Evolutionary conservation across 2,329 filamentous ascomycete species (phyloP).

Genomic region (Xylariaceae sp.): DNA sequence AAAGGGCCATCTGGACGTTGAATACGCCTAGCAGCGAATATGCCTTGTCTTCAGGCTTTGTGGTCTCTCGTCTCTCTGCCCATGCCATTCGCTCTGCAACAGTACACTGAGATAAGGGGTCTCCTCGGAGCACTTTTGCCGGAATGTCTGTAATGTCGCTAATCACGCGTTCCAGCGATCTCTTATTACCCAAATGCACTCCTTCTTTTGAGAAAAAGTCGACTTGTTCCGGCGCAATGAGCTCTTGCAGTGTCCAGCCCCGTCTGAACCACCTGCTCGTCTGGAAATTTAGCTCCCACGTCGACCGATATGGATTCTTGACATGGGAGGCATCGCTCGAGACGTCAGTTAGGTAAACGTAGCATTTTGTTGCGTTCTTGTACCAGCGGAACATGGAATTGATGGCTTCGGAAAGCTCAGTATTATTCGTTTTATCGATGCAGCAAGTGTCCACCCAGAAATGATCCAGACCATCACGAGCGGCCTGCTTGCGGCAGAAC

Average conservation of each 20-base stretch:
- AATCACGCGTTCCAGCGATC: background rate
- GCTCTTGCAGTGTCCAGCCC: constrained; percentile 16
- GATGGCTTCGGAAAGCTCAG: constrained; percentile 6
- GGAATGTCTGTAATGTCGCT: constrained; percentile 6
- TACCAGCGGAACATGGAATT: constrained; percentile 21
- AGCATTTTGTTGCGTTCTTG: background rate
- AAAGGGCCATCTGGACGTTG: constrained; percentile 12
- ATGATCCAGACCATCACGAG: background rate
- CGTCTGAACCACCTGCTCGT: constrained; percentile 9
- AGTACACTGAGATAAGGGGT: background rate
- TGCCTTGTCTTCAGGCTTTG: constrained; percentile 22
- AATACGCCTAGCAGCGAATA: constrained; percentile 33
- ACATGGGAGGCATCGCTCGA: no score
- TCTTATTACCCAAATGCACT: background rate
- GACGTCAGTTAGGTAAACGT: background rate
- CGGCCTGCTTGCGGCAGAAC: background rate
- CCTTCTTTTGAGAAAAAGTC: constrained; percentile 10
- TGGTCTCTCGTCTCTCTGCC: constrained; percentile 22
- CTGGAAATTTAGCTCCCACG: no score
- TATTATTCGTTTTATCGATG: constrained; percentile 6
- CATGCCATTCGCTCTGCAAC: constrained; percentile 16
- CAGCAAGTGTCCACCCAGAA: constrained; percentile 6
- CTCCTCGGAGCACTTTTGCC: background rate
- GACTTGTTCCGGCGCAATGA: constrained; percentile 9
- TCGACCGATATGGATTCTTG: no score